These are phyloP conservation scores for Solanum hybrid DNA, from an alignment of 305 asterid species.

Conservation along the genomic window DNA sequence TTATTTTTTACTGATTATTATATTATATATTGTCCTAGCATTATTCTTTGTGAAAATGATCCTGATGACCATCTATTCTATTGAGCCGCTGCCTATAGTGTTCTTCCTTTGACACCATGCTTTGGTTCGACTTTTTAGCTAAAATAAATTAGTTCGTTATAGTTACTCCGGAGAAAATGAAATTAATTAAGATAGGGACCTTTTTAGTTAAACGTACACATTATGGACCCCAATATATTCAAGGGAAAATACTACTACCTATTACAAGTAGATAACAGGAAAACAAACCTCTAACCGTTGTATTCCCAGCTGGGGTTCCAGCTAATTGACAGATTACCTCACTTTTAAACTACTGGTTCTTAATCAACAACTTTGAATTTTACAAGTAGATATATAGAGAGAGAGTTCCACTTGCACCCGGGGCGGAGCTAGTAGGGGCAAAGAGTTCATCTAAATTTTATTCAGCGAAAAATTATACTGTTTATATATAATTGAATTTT, in stretches of 20 bases:
- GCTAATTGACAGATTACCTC: background rate
- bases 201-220: background rate
- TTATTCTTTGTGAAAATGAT: background rate
- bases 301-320: background rate
- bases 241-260: background rate
- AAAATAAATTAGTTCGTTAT: too few species aligned
- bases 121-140: too few species aligned
- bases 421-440: accelerated
- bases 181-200: background rate
- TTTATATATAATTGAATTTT: too few species aligned
- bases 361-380: background rate
- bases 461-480: accelerated
- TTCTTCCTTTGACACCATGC: background rate
- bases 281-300: background rate
- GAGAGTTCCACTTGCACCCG: background rate
- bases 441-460: too few species aligned
- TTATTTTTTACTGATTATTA: too few species aligned
- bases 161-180: too few species aligned
- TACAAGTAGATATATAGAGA: background rate
- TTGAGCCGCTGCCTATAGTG: background rate
- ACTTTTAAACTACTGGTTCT: background rate
- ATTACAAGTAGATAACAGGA: background rate
- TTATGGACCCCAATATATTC: background rate
- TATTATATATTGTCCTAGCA: background rate
- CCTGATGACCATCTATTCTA: background rate